Evolutionary conservation across 2,329 filamentous ascomycete genomes (phyloP).

Genomic region (Talaromyces sp.): DNA sequence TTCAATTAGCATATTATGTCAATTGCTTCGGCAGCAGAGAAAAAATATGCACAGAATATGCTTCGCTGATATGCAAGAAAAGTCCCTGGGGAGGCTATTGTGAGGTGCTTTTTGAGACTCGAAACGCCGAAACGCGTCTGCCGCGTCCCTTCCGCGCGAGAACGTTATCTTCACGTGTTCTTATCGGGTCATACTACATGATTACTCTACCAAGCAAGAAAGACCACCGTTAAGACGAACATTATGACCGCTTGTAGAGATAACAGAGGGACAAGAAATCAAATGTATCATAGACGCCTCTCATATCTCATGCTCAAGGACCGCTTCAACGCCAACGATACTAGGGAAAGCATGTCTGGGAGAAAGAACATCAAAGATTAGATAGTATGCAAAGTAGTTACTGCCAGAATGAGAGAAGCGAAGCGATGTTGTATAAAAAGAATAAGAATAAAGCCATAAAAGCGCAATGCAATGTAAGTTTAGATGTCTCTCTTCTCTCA

Average conservation of each 20-base stretch:
- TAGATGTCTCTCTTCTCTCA: slow-evolving; percentile 35
- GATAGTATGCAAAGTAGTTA: not conserved
- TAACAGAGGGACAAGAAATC: no score
- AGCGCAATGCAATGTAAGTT: not conserved
- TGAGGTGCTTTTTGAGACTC: not conserved
- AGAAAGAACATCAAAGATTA: no score
- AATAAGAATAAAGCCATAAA: not conserved
- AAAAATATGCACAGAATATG: not conserved
- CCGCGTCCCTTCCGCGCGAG: not conserved
- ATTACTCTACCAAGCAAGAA: no score
- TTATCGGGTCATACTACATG: no score
- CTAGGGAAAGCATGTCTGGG: not conserved
- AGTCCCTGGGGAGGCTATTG: not conserved
- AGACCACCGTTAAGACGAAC: no score
- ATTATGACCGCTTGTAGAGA: no score
- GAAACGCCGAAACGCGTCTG: not conserved
- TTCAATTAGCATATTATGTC: not conserved
- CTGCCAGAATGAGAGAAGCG: not conserved
- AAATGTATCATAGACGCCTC: not conserved
- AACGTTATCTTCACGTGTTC: not conserved
- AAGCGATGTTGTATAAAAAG: not conserved
- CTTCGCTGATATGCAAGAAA: not conserved
- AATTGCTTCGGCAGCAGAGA: not conserved
- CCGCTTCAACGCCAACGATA: not conserved
- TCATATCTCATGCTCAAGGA: not conserved